Conservation (phyloP, 2,329 filamentous ascomycete species). For the Botrytis sinoallii region DNA sequence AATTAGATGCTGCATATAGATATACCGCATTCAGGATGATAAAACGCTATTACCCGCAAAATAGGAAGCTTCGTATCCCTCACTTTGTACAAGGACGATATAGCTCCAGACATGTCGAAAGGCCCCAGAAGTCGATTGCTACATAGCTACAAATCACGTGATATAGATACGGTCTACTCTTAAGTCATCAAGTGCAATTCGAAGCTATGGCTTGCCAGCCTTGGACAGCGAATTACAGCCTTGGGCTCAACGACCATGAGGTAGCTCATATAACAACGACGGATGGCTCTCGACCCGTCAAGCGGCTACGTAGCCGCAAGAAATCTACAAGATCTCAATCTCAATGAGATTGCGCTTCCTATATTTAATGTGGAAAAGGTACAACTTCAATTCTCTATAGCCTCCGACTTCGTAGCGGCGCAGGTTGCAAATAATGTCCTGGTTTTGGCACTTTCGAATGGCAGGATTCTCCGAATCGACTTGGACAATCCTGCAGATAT, state of each 20-base stretch:
- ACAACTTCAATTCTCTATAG: slow-evolving; percentile 89
- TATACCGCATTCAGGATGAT: slow-evolving; percentile 1
- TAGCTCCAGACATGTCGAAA: not conserved
- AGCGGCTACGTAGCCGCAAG: slow-evolving; percentile 70
- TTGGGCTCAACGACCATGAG: slow-evolving; percentile 34
- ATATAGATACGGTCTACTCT: not conserved
- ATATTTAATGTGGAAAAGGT: slow-evolving; percentile 95
- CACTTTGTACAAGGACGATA: not conserved
- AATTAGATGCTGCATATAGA: slow-evolving; percentile 4
- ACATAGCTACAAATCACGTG: not conserved
- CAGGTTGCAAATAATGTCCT: slow-evolving; percentile 98
- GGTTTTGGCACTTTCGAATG: slow-evolving; percentile 85
- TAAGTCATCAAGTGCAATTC: not conserved
- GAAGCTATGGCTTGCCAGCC: slow-evolving; percentile 27
- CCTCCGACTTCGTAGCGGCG: slow-evolving; percentile 91
- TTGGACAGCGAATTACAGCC: slow-evolving; percentile 31
- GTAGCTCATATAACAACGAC: slow-evolving; percentile 32
- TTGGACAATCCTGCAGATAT: slow-evolving; percentile 92
- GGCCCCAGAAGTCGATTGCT: not conserved
- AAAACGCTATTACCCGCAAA: not conserved
- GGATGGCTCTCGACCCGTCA: slow-evolving; percentile 68
- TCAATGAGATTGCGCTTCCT: slow-evolving; percentile 63
- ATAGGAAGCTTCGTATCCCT: slow-evolving; percentile 3
- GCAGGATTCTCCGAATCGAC: slow-evolving; percentile 90
- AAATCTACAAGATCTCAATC: slow-evolving; percentile 56